Conservation (phyloP, 108 stramenopile genomes). For the Nannochloropsis gaditana region DNA sequence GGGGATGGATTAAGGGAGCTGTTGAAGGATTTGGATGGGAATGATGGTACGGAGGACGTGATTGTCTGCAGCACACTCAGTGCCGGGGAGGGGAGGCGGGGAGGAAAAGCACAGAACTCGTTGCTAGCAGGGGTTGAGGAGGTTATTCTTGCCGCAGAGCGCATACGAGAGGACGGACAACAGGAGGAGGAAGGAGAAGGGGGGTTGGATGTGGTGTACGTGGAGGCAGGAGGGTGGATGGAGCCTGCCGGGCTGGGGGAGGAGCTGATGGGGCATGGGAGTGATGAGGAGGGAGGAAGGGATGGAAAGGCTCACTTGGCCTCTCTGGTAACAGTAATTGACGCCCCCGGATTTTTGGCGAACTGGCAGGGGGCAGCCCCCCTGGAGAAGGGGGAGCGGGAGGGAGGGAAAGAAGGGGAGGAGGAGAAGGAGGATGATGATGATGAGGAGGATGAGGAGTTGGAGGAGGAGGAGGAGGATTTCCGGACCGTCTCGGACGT, state of each 20-base stretch:
- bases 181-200: neutral
- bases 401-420: neutral
- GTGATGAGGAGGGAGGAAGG: neutral
- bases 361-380: neutral
- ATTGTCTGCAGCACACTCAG: too few relatives aligned
- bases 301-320: neutral
- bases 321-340: neutral
- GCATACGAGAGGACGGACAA: neutral
- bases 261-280: neutral
- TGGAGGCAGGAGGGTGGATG: conserved; percentile 3
- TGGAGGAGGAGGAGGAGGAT: neutral
- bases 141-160: neutral
- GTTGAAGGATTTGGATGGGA: neutral
- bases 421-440: neutral
- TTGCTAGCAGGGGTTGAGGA: neutral
- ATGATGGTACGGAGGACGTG: neutral
- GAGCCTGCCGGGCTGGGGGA: neutral
- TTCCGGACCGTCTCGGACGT: neutral
- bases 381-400: neutral
- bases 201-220: neutral
- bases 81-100: neutral
- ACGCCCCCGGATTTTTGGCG: neutral
- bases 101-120: neutral
- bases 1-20: neutral
- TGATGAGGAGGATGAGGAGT: neutral